phyloP scores from a whole-genome alignment of 371 early-diverging fungal species.

The Mucor indicus region DNA sequence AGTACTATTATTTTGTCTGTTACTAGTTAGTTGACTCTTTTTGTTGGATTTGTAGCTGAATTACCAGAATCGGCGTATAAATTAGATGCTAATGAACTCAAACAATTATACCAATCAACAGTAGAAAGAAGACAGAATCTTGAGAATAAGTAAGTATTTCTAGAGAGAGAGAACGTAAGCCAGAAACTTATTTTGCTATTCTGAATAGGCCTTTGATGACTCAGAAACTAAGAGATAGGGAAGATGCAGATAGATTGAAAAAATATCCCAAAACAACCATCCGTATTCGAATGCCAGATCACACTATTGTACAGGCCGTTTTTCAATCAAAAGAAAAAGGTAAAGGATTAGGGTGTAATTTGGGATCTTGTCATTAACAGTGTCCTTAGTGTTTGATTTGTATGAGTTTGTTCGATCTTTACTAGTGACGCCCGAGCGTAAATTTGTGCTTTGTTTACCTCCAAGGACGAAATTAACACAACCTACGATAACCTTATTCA shows the following conservation, averaged over 20 bases:
- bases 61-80: conserved; percentile 48
- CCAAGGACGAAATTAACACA: conserved; percentile 43
- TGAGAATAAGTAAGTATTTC: conserved; percentile 35
- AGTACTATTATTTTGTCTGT: not conserved
- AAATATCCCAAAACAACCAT: conserved; percentile 47
- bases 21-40: too few relatives aligned
- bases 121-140: conserved; percentile 38
- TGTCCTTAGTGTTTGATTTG: conserved; percentile 29
- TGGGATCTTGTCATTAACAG: too few relatives aligned
- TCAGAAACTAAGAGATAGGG: conserved; percentile 40
- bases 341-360: conserved; percentile 2
- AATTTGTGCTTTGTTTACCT: conserved; percentile 44
- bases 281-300: conserved; percentile 46
- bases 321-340: conserved; percentile 46
- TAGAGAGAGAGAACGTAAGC: not conserved
- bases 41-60: conserved; percentile 30
- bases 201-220: conserved; percentile 42
- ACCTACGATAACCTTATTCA: conserved; percentile 34
- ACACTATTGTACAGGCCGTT: conserved; percentile 36
- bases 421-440: conserved; percentile 39
- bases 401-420: conserved; percentile 39
- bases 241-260: conserved; percentile 44
- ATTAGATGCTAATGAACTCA: conserved; percentile 33
- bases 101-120: conserved; percentile 37
- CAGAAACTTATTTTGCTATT: not conserved